A percentile compares a stretch with the other conserved stretches of the same genome.
Evolutionary conservation across 2,329 filamentous ascomycete species (phyloP).

Genomic region (Neurospora crassa): DNA sequence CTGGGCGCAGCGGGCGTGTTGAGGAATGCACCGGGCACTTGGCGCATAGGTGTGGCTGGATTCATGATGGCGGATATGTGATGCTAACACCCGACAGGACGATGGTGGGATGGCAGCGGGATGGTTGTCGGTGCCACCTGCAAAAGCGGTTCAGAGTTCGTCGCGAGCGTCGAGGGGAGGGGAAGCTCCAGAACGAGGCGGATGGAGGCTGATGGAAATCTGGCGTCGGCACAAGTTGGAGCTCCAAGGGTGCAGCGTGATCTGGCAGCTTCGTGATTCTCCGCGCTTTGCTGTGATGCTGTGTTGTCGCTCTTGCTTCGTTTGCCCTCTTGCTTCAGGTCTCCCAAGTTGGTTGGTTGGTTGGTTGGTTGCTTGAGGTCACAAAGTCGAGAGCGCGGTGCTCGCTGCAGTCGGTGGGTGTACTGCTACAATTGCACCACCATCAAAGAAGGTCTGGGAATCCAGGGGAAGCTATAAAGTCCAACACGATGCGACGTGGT

Average conservation of each 20-base stretch:
- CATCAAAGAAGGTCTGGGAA: conserved; percentile 1
- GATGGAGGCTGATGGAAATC: not conserved
- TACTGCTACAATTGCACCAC: conserved; percentile 4
- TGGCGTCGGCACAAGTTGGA: not conserved
- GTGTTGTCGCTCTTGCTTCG: not conserved
- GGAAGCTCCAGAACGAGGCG: not conserved
- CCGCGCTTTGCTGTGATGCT: not conserved
- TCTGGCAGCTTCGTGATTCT: not conserved
- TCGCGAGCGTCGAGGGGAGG: not conserved
- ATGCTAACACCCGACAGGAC: not conserved
- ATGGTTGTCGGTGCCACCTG: not conserved
- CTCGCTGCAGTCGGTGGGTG: conserved; percentile 3
- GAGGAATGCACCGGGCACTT: conserved; percentile 66
- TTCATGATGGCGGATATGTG: conserved; percentile 33
- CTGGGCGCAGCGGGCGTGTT: conserved; percentile 59
- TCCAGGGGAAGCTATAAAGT: not conserved
- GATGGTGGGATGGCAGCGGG: not conserved
- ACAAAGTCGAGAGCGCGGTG: conserved; percentile 2
- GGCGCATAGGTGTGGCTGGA: conserved; percentile 58
- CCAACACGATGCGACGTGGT: not conserved
- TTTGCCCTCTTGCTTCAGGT: not conserved
- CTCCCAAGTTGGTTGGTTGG: not conserved
- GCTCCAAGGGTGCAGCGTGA: not conserved
- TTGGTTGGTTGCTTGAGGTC: conserved; percentile 1
- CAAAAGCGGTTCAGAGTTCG: not conserved